Evolutionary conservation across 495 filamentous ascomycete genomes (phyloP).

Genomic region (Penicillium roqueforti): DNA sequence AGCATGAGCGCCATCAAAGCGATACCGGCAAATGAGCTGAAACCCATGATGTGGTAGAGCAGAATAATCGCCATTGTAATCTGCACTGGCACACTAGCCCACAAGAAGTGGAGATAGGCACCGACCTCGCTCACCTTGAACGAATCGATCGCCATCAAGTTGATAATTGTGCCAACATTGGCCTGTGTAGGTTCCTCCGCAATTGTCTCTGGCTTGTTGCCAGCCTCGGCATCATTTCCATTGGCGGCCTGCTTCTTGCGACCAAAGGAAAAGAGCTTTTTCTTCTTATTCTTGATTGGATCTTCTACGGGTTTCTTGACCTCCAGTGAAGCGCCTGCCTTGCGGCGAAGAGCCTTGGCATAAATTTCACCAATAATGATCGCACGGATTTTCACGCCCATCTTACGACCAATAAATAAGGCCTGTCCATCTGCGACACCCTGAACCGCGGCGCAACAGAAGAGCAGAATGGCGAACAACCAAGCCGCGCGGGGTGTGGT

Average conservation of each 20-base stretch:
- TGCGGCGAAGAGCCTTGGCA: constrained; percentile 90
- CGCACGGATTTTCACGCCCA: constrained; percentile 87
- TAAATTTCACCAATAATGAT: constrained; percentile 98
- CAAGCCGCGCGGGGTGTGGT: constrained; percentile 88
- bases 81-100: constrained; percentile 80
- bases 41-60: constrained; percentile 84
- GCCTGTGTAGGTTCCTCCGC: constrained; percentile 60
- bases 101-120: constrained; percentile 87
- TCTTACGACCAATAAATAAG: constrained; percentile 89
- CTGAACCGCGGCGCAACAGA: constrained; percentile 70
- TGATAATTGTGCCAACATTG: constrained; percentile 94
- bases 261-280: constrained; percentile 51
- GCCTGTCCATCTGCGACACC: constrained; percentile 80
- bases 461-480: constrained; percentile 90
- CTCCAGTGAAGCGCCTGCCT: constrained; percentile 71
- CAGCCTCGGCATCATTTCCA: constrained; percentile 30
- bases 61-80: constrained; percentile 69
- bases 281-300: constrained; percentile 39
- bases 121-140: constrained; percentile 96
- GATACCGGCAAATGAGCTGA: constrained; percentile 91
- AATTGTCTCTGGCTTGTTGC: constrained; percentile 36
- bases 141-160: constrained; percentile 97
- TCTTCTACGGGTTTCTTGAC: constrained; percentile 42
- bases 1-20: constrained; percentile 84
- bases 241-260: constrained; percentile 49